Conservation (phyloP, 352 stramenopile genomes). For the Globisporangium sylvaticum region DNA sequence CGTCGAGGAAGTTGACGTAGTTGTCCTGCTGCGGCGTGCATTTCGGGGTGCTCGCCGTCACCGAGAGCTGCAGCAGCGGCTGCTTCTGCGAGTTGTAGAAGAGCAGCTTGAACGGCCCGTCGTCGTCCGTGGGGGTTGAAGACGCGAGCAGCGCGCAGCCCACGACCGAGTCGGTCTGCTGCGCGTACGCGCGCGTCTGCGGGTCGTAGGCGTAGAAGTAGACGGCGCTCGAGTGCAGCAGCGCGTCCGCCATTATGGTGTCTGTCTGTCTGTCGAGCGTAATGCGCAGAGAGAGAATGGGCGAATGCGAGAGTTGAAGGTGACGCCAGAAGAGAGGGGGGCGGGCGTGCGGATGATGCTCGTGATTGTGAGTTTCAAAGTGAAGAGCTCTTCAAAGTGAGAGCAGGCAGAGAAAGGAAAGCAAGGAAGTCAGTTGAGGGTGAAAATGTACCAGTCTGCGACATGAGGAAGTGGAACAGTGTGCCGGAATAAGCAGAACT, state of each 20-base stretch:
- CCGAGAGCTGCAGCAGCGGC: conserved; percentile 42
- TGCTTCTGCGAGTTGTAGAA: conserved; percentile 74
- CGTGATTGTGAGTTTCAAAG: conserved; percentile 4
- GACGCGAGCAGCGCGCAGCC: conserved; percentile 53
- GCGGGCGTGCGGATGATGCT: background rate
- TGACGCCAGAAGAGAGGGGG: background rate
- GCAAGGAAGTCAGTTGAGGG: conserved; percentile 6
- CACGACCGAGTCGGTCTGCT: conserved; percentile 56
- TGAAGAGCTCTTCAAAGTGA: conserved; percentile 2
- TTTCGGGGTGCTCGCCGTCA: conserved; percentile 25
- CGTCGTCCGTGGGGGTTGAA: background rate
- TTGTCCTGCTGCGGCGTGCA: conserved; percentile 70
- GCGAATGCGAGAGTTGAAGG: background rate
- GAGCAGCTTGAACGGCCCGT: conserved; percentile 44
- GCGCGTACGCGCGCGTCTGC: conserved; percentile 38
- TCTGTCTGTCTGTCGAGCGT: background rate
- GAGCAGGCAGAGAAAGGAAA: background rate
- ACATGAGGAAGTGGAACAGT: background rate
- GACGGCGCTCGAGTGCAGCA: conserved; percentile 66
- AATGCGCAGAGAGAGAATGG: background rate
- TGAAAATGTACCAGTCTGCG: background rate
- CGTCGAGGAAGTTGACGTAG: conserved; percentile 70
- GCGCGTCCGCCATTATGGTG: conserved; percentile 35
- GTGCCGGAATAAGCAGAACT: background rate
- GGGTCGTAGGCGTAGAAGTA: conserved; percentile 73